Evolutionary conservation across 2,329 filamentous ascomycete species (phyloP).

Genomic region (Cladosporium sp.): DNA sequence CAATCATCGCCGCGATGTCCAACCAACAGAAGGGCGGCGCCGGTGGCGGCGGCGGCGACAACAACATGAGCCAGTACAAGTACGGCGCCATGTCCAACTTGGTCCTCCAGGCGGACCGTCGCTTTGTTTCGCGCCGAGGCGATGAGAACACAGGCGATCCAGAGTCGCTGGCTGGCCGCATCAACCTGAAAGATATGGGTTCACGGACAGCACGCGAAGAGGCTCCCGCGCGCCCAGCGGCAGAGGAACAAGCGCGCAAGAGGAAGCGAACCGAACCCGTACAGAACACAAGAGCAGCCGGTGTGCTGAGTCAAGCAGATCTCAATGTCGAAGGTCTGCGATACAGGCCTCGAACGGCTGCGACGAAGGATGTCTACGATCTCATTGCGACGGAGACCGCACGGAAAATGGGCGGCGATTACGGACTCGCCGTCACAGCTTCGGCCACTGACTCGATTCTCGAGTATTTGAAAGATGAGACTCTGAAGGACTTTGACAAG

Average conservation of each 20-base stretch:
- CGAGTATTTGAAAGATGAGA: conserved; percentile 90
- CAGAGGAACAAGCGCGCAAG: conserved; percentile 69
- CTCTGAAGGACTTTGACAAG: conserved; percentile 95
- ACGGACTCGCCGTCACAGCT: conserved; percentile 83
- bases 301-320: conserved; percentile 79
- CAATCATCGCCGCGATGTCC: conserved; percentile 10
- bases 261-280: conserved; percentile 70
- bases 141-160: conserved; percentile 97
- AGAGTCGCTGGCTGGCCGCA: conserved; percentile 89
- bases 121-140: conserved; percentile 85
- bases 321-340: conserved; percentile 84
- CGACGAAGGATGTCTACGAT: conserved; percentile 90
- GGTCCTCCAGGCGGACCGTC: conserved; percentile 98
- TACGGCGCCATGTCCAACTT: conserved; percentile 79
- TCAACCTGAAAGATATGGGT: conserved; percentile 95
- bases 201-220: conserved; percentile 73
- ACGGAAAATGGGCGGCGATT: conserved; percentile 84
- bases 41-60: conserved; percentile 21
- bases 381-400: conserved; percentile 90
- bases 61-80: conserved; percentile 36
- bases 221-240: conserved; percentile 61
- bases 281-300: conserved; percentile 62
- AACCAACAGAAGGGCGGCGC: conserved; percentile 14
- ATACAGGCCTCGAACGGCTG: conserved; percentile 86
- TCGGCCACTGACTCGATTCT: conserved; percentile 91